Base-by-base conservation (phyloP, 768 basidiomycete genomes). In the Arthromyces matolae region DNA sequence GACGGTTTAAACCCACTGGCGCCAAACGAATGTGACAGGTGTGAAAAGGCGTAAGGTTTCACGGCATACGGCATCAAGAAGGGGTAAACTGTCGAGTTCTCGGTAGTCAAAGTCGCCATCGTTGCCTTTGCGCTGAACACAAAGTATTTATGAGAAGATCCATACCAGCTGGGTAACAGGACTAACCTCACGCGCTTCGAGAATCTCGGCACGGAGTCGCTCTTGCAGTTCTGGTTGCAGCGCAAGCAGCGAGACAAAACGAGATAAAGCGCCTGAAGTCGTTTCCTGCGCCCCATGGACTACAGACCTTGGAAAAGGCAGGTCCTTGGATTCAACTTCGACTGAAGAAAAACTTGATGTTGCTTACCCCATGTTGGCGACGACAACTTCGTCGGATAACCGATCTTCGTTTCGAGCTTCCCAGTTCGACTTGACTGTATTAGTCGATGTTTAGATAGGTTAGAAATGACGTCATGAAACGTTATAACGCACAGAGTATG, bases 281-380 rank as follows among this genome's bases (percentile, higher is more conserved):
- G 69, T 71, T 49, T 71, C 70, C 41, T 65, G 64, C 1, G 60
- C 68, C 0, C 67, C 66, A 25, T 68, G 63, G 14, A 69, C 56
- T 19, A 71, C 51, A 4, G 63, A 61, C 9, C 66, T 68, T 13
- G 5, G 14, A 13, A 7, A n/a, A 41, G 18, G 16, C 39, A 20
- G 39, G 5, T 16, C 27, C 27, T 24, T 14, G 14, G 9, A 27
- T n/a, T 29, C 8, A 25, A 23, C n/a, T n/a, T n/a, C n/a, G n/a
- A 18, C 18, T 18, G 9, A 38, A 22, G 13, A 9, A 22, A 24
- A 44, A 32, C 24, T 24, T 2, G 25, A 28, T 3, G 14, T n/a
- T 1, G 16, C 57, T 10, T 22, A 66, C 67, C 62, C 52, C 54
- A 67, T 64, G 28, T 68, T 67, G 1, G 57, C 63, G 7, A 64